A percentile compares a stretch with the other conserved stretches of the same genome.
Evolutionary conservation across 257 asterid species (phyloP).

Genomic region (Ilex aquifolium): DNA sequence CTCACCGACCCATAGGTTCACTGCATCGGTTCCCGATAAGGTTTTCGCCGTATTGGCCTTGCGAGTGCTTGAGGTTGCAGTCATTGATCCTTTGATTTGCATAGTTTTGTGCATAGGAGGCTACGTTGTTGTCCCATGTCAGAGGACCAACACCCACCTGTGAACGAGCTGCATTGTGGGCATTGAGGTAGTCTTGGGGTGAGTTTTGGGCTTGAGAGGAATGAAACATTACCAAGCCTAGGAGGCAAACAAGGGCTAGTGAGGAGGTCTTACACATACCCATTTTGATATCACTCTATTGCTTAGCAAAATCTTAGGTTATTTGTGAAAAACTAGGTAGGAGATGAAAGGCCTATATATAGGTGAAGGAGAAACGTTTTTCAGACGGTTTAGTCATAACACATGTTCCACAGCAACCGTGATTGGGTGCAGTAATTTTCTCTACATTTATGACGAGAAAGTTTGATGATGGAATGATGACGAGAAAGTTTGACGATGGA

Average conservation of each 20-base stretch:
- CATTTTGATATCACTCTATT: background rate
- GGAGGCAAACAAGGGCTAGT: background rate
- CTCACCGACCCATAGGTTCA: conserved; percentile 12
- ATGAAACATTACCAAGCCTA: background rate
- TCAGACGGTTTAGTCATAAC: no score
- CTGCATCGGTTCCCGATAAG: conserved; percentile 30
- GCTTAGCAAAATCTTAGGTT: no score
- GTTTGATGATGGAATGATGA: no score
- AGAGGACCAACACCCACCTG: conserved; percentile 13
- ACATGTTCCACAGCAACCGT: no score
- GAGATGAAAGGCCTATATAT: background rate
- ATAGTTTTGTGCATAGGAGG: conserved; percentile 35
- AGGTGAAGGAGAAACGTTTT: no score
- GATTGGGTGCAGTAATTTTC: no score
- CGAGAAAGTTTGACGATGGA: no score
- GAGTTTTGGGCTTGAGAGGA: conserved; percentile 27
- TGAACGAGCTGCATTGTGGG: conserved; percentile 33
- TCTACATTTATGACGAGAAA: no score
- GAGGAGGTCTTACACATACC: background rate
- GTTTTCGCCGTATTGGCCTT: conserved; percentile 36
- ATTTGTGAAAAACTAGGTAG: background rate
- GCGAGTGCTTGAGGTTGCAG: conserved; percentile 38
- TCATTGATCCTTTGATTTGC: conserved; percentile 27
- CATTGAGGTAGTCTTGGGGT: conserved; percentile 29
- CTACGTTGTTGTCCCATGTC: conserved; percentile 39